phyloP scores from a whole-genome alignment of 805 yeast species.

The Saturnispora dispora region DNA sequence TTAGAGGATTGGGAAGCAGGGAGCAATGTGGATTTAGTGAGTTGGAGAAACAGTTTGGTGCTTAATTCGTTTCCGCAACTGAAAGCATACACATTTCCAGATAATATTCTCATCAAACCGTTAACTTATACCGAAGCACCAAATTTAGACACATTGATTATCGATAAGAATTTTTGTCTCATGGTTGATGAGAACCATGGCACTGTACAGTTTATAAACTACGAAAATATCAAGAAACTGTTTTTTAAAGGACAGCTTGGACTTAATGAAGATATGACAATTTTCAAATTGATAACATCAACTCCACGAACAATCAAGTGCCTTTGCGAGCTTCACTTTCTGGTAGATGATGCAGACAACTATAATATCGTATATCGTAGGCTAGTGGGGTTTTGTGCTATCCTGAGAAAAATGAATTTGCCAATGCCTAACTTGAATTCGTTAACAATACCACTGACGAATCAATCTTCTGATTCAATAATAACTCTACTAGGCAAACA shows the following conservation, averaged over 20 bases:
- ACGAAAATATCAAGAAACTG: slow-evolving; percentile 14
- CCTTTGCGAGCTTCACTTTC: slow-evolving; percentile 22
- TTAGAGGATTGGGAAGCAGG: slow-evolving; percentile 16
- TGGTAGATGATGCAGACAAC: slow-evolving; percentile 16
- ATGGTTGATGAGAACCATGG: slow-evolving; percentile 21
- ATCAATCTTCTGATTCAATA: slow-evolving; percentile 26
- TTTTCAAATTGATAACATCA: slow-evolving; percentile 23
- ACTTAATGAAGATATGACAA: slow-evolving; percentile 28
- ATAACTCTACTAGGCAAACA: slow-evolving; percentile 23
- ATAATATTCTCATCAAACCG: slow-evolving; percentile 16
- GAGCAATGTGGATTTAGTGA: slow-evolving; percentile 1
- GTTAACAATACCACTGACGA: slow-evolving; percentile 25
- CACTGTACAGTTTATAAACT: slow-evolving; percentile 19
- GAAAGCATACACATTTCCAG: slow-evolving; percentile 19
- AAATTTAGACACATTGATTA: slow-evolving; percentile 16
- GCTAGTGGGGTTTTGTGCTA: slow-evolving; percentile 28
- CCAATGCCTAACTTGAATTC: slow-evolving; percentile 19
- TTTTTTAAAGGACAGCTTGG: slow-evolving; percentile 24
- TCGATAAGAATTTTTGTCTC: slow-evolving; percentile 24
- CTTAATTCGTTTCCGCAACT: slow-evolving; percentile 15
- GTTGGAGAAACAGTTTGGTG: slow-evolving; percentile 17
- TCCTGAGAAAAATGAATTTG: slow-evolving; percentile 24
- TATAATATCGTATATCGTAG: slow-evolving; percentile 25
- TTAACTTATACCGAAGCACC: slow-evolving; percentile 22
- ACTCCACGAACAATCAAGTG: slow-evolving; percentile 21